Evolutionary conservation across 305 asterid genomes (phyloP).

Genomic region (Salvia sclarea): DNA sequence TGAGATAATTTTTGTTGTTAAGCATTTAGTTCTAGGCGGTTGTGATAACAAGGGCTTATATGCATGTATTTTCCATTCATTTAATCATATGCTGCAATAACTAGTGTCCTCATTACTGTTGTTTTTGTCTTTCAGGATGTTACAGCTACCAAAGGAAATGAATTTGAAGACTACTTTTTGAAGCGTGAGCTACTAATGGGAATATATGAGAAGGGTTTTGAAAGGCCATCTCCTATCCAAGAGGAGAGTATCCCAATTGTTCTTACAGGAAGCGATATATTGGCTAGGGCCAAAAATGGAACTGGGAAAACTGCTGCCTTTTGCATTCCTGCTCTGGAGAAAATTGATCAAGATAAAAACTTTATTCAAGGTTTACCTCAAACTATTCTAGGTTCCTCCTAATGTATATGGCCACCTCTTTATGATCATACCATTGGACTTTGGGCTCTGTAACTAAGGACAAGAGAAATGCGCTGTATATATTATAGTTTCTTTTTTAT

Average conservation of each 20-base stretch:
- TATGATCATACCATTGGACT: slow-evolving; percentile 2
- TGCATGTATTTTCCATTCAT: slow-evolving; percentile 3
- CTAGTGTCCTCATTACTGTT: slow-evolving; percentile 14
- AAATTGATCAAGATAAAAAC: slow-evolving; percentile 81
- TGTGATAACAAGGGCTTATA: not conserved
- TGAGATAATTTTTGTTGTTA: not conserved
- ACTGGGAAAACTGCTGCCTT: slow-evolving; percentile 97
- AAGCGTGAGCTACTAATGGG: slow-evolving; percentile 96
- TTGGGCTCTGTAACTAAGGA: slow-evolving; percentile 22
- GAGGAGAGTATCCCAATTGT: slow-evolving; percentile 98
- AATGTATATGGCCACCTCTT: slow-evolving; percentile 17
- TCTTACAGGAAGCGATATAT: slow-evolving; percentile 84
- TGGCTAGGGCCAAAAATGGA: slow-evolving; percentile 97
- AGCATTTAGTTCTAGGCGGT: not conserved
- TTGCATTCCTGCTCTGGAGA: slow-evolving; percentile 86
- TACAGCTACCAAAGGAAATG: slow-evolving; percentile 94
- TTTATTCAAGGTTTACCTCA: slow-evolving; percentile 72
- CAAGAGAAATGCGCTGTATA: slow-evolving; percentile 1
- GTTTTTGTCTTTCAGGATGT: slow-evolving; percentile 61
- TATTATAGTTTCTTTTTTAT: slow-evolving; percentile 7
- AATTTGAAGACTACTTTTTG: slow-evolving; percentile 90
- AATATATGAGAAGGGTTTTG: slow-evolving; percentile 94
- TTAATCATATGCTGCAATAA: slow-evolving; percentile 8
- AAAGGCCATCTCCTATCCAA: slow-evolving; percentile 91
- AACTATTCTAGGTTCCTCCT: slow-evolving; percentile 22